Evolutionary conservation across 441 rosid species (phyloP).

Genomic region (Brassica balearica): DNA sequence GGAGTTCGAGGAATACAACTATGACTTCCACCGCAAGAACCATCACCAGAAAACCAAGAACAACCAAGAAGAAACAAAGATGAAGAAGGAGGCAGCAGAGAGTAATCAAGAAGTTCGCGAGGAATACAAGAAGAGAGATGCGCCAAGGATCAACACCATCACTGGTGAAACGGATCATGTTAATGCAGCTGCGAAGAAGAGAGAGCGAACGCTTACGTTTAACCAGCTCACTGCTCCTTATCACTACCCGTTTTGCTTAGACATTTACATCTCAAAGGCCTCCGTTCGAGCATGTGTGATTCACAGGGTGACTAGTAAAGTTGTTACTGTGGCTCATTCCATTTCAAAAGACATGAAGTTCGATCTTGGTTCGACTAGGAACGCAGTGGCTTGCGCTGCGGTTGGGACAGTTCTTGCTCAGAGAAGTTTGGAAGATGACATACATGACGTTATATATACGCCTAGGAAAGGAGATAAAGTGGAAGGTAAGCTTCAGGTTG

Average conservation of each 20-base stretch:
- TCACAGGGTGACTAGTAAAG: conserved; percentile 88
- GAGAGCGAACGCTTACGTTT: conserved; percentile 70
- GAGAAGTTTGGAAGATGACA: conserved; percentile 80
- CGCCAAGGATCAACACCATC: conserved; percentile 35
- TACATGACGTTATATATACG: conserved; percentile 70
- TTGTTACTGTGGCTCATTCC: conserved; percentile 88
- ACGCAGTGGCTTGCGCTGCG: conserved; percentile 66
- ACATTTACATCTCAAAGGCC: conserved; percentile 77
- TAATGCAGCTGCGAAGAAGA: conserved; percentile 46
- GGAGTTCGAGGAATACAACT: conserved; percentile 79
- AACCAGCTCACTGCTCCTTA: conserved; percentile 88
- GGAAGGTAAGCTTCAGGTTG: conserved; percentile 81
- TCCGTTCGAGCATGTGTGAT: conserved; percentile 86
- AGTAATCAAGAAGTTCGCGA: conserved; percentile 44
- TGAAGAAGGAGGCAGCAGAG: conserved; percentile 41
- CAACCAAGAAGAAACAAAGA: conserved; percentile 37
- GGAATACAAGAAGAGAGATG: conserved; percentile 49
- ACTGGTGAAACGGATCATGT: not conserved
- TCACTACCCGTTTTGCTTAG: conserved; percentile 89
- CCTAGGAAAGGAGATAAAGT: conserved; percentile 83
- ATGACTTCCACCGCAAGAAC: conserved; percentile 76
- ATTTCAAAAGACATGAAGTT: conserved; percentile 86
- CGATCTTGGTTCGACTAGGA: conserved; percentile 74
- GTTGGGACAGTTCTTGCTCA: conserved; percentile 78
- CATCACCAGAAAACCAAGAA: conserved; percentile 47